Conservation (phyloP, 2,329 filamentous ascomycete genomes). For the Colletotrichum coccodes region DNA sequence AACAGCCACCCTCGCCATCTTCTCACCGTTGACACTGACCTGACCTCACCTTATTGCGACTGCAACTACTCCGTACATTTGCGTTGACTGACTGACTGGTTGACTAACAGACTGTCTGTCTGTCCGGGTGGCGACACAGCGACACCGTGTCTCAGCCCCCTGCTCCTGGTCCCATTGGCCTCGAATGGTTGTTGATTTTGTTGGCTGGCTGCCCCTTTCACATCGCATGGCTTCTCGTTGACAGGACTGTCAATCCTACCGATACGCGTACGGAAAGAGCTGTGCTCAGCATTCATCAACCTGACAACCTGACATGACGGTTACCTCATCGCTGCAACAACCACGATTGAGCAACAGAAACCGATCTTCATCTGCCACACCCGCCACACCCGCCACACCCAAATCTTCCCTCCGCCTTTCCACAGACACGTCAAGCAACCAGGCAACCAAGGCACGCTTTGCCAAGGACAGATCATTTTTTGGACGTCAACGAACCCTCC, state of each 20-base stretch:
- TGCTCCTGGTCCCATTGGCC: background rate
- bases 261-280: background rate
- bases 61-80: background rate
- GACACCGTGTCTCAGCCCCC: background rate
- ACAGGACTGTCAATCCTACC: background rate
- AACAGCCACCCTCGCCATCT: background rate
- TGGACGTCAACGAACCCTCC: slow-evolving; percentile 11
- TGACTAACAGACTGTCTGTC: too few relatives aligned
- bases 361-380: background rate
- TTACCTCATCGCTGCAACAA: background rate
- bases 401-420: background rate
- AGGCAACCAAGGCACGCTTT: background rate
- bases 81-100: too few relatives aligned
- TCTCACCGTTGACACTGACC: background rate
- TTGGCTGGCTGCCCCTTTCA: background rate
- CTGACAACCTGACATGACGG: background rate
- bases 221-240: background rate
- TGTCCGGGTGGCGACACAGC: background rate
- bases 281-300: background rate
- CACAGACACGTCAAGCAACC: background rate
- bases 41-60: background rate
- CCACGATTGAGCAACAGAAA: background rate
- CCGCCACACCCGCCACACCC: background rate
- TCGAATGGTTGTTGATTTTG: background rate
- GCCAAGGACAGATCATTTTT: slow-evolving; percentile 7